Conservation (phyloP, 2,329 filamentous ascomycete genomes). For the Phoma sp. region DNA sequence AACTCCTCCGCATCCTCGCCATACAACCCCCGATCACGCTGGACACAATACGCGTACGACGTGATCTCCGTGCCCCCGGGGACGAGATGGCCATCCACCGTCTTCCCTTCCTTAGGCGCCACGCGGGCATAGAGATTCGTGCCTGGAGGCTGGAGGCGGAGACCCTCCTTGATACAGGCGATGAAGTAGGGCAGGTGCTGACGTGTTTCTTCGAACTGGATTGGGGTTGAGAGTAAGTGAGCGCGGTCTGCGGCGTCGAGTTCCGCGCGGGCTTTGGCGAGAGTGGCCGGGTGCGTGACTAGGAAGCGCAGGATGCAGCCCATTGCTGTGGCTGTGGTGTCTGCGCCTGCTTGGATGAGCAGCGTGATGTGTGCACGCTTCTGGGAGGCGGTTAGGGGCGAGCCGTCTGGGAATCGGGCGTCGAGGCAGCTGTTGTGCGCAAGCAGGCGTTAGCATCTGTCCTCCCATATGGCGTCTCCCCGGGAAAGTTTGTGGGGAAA, state of each 20-base stretch:
- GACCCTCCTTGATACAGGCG: slow-evolving; percentile 58
- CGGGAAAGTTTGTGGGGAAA: background rate
- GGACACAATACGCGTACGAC: slow-evolving; percentile 50
- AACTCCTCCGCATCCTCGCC: slow-evolving; percentile 51
- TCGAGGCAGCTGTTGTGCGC: slow-evolving; percentile 37
- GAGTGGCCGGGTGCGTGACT: slow-evolving; percentile 19
- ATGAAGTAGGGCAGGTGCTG: slow-evolving; percentile 54
- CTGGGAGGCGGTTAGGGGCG: slow-evolving; percentile 37
- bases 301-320: slow-evolving; percentile 43
- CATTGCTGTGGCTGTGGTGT: slow-evolving; percentile 45
- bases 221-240: slow-evolving; percentile 28
- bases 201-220: slow-evolving; percentile 41
- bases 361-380: slow-evolving; percentile 48
- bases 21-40: slow-evolving; percentile 37
- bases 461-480: no score
- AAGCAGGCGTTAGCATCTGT: slow-evolving; percentile 6
- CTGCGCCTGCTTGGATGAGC: slow-evolving; percentile 48
- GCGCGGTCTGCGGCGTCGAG: slow-evolving; percentile 30
- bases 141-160: slow-evolving; percentile 59
- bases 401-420: slow-evolving; percentile 37
- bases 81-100: slow-evolving; percentile 49
- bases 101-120: slow-evolving; percentile 36
- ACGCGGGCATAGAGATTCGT: slow-evolving; percentile 59
- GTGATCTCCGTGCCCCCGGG: slow-evolving; percentile 55
- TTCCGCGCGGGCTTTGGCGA: slow-evolving; percentile 29